These are phyloP conservation scores for Coniochaeta hoffmannii DNA, from an alignment of 2,329 filamentous ascomycete genomes.

Conservation along the genomic window DNA sequence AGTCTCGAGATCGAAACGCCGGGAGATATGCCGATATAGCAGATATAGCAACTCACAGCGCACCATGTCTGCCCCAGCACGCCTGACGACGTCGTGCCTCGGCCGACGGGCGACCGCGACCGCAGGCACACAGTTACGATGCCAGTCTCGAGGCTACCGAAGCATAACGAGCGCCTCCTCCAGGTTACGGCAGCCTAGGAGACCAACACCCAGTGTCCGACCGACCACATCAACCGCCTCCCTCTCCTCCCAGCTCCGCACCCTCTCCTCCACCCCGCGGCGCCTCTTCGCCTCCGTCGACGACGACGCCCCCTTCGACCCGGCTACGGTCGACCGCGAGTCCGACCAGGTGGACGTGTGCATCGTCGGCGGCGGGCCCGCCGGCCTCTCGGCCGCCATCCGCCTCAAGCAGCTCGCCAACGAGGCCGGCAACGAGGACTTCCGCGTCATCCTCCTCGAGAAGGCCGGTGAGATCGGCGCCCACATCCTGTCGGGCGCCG, in stretches of 20 bases:
- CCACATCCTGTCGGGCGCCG: slow-evolving; percentile 92
- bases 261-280: slow-evolving; percentile 12
- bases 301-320: slow-evolving; percentile 58
- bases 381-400: slow-evolving; percentile 87
- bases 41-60: slow-evolving; percentile 1
- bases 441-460: slow-evolving; percentile 84
- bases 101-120: slow-evolving; percentile 12
- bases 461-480: slow-evolving; percentile 93
- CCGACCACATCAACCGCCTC: background rate
- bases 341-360: slow-evolving; percentile 92
- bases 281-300: slow-evolving; percentile 22
- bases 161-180: background rate
- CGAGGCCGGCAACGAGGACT: slow-evolving; percentile 90
- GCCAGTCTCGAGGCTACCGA: background rate
- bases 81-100: slow-evolving; percentile 16
- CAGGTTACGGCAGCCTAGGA: background rate
- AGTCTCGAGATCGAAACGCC: background rate
- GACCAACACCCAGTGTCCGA: background rate
- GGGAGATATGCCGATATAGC: slow-evolving; percentile 2
- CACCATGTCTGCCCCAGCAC: slow-evolving; percentile 19
- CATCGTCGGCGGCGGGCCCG: slow-evolving; percentile 93
- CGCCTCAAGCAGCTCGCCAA: slow-evolving; percentile 92
- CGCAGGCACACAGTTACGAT: background rate
- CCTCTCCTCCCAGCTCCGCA: background rate
- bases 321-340: slow-evolving; percentile 68